phyloP scores from a whole-genome alignment of 1,139 yeast genomes.

The Lodderomyces metapsilosis region DNA sequence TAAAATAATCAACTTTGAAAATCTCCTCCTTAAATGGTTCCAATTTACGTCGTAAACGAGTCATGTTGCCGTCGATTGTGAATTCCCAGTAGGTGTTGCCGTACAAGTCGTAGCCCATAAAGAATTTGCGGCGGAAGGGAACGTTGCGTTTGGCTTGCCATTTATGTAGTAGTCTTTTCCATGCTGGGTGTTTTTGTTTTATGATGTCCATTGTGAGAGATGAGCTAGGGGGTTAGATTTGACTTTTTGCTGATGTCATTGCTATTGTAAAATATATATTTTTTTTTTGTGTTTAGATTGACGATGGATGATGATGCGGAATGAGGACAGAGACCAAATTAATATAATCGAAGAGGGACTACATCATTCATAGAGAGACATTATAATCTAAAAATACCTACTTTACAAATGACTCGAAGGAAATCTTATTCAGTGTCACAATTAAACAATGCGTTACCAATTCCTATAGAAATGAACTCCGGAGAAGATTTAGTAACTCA shows the following conservation, averaged over 20 bases:
- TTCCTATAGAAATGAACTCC: constrained; percentile 33
- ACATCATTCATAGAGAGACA: no score
- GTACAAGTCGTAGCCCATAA: constrained; percentile 71
- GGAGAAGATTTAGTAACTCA: constrained; percentile 20
- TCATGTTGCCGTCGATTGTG: constrained; percentile 47
- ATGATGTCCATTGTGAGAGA: constrained; percentile 33
- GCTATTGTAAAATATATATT: no score
- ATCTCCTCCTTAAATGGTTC: constrained; percentile 43
- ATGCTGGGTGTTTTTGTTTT: constrained; percentile 35
- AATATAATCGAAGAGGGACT: no score
- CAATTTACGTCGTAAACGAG: constrained; percentile 47
- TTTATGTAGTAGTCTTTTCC: constrained; percentile 49
- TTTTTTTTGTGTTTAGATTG: neutral
- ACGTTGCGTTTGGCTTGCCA: constrained; percentile 63
- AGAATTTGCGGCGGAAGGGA: constrained; percentile 61
- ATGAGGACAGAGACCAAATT: no score
- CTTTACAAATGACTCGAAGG: no score
- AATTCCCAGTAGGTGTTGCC: constrained; percentile 90
- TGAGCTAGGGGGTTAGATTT: no score
- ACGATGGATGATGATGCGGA: constrained; percentile 1
- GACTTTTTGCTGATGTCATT: no score
- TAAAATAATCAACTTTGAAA: constrained; percentile 50
- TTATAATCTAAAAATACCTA: no score
- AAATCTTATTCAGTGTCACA: constrained; percentile 22
- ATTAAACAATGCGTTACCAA: constrained; percentile 35